Percentiles rank a stretch among this genome's conserved stretches.
These are phyloP conservation scores for Petunia secreta DNA, from an alignment of 257 asterid species.

Conservation along the genomic window DNA sequence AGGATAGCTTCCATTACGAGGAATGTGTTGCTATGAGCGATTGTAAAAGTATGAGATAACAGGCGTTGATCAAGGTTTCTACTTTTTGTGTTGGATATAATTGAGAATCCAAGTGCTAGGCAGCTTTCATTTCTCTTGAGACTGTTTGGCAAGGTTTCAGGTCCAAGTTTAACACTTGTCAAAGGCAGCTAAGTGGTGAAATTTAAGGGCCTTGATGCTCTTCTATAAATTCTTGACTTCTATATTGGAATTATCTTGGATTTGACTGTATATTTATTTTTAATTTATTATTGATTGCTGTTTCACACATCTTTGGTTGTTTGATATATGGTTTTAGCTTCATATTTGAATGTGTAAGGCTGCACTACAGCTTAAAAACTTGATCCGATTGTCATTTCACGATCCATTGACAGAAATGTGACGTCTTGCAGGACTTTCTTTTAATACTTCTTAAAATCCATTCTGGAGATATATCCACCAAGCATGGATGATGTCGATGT, in stretches of 20 bases:
- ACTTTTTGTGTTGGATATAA: neutral
- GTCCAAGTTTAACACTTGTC: neutral
- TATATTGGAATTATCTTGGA: neutral
- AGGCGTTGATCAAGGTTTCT: neutral
- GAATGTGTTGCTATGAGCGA: neutral
- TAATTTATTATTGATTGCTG: neutral
- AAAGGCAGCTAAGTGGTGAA: neutral
- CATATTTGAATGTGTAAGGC: neutral
- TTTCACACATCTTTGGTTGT: neutral
- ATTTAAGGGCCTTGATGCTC: neutral
- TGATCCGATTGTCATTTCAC: neutral
- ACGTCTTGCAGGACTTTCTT: conserved; percentile 1
- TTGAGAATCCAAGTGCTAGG: neutral
- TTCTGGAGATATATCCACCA: conserved; percentile 43
- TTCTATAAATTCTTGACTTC: neutral
- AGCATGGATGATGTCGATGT: conserved; percentile 74
- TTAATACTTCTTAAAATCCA: conserved; percentile 31
- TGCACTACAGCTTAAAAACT: neutral
- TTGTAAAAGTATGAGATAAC: neutral
- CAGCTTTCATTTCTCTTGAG: neutral
- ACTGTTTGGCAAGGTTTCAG: neutral
- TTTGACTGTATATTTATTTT: neutral
- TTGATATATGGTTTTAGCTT: neutral
- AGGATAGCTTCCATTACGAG: neutral
- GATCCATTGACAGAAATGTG: neutral